Percentiles rank a stretch among this genome's conserved stretches.
phyloP scores from a whole-genome alignment of 176 grass and related monocot genomes.

The Carex littledalei region DNA sequence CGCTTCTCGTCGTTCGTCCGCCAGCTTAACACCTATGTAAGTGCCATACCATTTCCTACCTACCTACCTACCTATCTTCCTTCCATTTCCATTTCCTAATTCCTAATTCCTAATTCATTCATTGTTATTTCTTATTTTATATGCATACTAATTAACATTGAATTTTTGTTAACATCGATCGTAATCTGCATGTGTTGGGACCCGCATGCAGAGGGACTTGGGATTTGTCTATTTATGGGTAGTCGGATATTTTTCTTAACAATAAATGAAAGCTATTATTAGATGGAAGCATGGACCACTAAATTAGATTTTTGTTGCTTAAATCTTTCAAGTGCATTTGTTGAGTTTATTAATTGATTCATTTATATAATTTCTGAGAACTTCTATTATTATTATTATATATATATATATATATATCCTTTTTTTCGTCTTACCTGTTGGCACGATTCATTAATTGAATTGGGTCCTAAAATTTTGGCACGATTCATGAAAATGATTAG shows the following conservation, averaged over 20 bases:
- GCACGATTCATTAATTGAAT: neutral
- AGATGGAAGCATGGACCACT: neutral
- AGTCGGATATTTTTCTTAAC: neutral
- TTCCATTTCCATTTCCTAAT: no score
- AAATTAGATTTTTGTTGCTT: neutral
- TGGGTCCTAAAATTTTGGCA: neutral
- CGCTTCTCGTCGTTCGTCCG: slow-evolving; percentile 96
- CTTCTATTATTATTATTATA: neutral
- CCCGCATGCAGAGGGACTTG: neutral
- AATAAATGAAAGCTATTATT: neutral
- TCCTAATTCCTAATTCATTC: no score
- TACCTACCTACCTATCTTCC: neutral
- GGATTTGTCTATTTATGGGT: neutral
- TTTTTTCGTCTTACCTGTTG: neutral
- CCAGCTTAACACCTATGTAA: slow-evolving; percentile 94
- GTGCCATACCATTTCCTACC: neutral
- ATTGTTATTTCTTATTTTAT: no score
- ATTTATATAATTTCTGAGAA: neutral
- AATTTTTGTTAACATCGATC: neutral
- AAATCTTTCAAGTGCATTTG: neutral
- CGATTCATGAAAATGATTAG: neutral
- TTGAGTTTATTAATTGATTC: neutral
- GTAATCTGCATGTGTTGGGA: neutral
- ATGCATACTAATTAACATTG: neutral
- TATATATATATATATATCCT: neutral